Evolutionary conservation across 176 grass and related monocot genomes (phyloP).

Genomic region (Saccharum officinarum): DNA sequence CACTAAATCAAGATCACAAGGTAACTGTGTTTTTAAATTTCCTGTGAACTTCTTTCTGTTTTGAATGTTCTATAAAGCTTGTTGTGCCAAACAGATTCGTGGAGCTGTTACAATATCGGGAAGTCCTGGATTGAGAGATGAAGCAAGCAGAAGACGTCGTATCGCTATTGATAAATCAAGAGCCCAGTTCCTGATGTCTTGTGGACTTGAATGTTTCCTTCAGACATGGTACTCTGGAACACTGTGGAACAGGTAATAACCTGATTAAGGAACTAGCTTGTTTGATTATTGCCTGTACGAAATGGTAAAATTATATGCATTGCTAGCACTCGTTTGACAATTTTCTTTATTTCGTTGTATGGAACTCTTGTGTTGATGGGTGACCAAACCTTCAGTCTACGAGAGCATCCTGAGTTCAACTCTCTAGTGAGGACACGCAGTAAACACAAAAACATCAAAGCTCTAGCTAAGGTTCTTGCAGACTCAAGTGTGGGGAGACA

Average conservation of each 20-base stretch:
- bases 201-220: slow-evolving; percentile 74
- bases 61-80: slow-evolving; percentile 27
- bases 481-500: slow-evolving; percentile 77
- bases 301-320: neutral
- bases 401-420: slow-evolving; percentile 72
- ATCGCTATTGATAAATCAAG: slow-evolving; percentile 73
- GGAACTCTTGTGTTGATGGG: slow-evolving; percentile 14
- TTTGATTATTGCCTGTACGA: slow-evolving; percentile 5
- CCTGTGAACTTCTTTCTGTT: neutral
- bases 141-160: slow-evolving; percentile 54
- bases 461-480: slow-evolving; percentile 69
- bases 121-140: slow-evolving; percentile 82
- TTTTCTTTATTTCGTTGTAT: slow-evolving; percentile 12
- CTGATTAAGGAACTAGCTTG: slow-evolving; percentile 16
- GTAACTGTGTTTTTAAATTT: slow-evolving; percentile 47
- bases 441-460: slow-evolving; percentile 58
- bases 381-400: slow-evolving; percentile 52
- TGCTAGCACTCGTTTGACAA: slow-evolving; percentile 26
- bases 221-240: slow-evolving; percentile 80
- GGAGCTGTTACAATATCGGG: slow-evolving; percentile 90
- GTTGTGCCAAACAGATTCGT: slow-evolving; percentile 55
- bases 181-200: slow-evolving; percentile 63
- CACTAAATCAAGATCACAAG: slow-evolving; percentile 72
- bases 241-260: slow-evolving; percentile 75
- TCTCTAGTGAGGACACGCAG: slow-evolving; percentile 51